phyloP scores from a whole-genome alignment of 140 eudicot species.

The Anethum foeniculum region DNA sequence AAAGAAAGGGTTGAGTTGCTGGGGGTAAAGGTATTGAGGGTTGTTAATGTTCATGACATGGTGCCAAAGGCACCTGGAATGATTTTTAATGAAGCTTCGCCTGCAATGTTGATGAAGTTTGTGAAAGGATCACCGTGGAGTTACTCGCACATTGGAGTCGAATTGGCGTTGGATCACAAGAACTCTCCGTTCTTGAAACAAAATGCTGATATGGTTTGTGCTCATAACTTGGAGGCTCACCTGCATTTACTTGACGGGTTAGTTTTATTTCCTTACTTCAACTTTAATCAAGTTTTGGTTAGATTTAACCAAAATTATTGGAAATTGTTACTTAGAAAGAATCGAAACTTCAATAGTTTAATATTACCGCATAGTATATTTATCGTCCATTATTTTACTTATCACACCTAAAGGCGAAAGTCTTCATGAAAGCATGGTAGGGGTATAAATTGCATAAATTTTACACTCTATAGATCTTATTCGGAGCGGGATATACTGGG shows the following conservation, averaged over 20 bases:
- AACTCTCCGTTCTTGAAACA: conserved; percentile 38
- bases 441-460: too few relatives aligned
- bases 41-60: conserved; percentile 38
- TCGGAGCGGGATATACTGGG: too few relatives aligned
- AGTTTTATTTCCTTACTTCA: neutral
- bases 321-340: too few relatives aligned
- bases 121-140: conserved; percentile 35
- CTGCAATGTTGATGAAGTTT: conserved; percentile 14
- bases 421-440: too few relatives aligned
- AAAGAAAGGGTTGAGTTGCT: conserved; percentile 31
- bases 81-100: conserved; percentile 18
- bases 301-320: neutral
- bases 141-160: conserved; percentile 39
- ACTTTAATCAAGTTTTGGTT: neutral
- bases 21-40: conserved; percentile 42
- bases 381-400: too few relatives aligned
- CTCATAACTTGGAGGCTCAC: conserved; percentile 40
- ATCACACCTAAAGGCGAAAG: too few relatives aligned
- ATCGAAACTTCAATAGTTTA: too few relatives aligned
- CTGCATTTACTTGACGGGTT: conserved; percentile 48
- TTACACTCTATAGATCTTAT: too few relatives aligned
- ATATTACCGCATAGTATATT: too few relatives aligned
- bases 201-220: conserved; percentile 19
- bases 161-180: conserved; percentile 34
- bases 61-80: conserved; percentile 51